These are phyloP conservation scores for Neurospora sp. DNA, from an alignment of 495 filamentous ascomycete species.

Conservation along the genomic window DNA sequence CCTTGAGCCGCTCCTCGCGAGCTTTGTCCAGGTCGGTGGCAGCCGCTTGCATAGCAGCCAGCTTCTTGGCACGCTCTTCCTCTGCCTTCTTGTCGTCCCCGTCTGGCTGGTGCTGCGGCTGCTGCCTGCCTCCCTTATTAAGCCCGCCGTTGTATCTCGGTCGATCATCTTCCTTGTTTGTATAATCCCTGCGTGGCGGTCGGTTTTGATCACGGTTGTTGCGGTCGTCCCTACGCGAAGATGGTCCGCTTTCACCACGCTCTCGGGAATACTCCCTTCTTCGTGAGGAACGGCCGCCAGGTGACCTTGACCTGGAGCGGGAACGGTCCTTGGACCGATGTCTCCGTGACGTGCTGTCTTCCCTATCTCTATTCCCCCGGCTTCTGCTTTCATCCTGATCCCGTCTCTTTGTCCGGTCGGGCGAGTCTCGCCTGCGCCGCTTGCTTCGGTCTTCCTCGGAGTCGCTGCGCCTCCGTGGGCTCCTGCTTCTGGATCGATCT, in stretches of 20 bases:
- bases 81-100: slow-evolving; percentile 14
- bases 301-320: slow-evolving; percentile 1
- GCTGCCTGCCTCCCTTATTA: slow-evolving; percentile 4
- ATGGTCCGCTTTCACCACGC: not conserved
- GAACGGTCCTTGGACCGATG: not conserved
- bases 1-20: slow-evolving; percentile 59
- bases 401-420: slow-evolving; percentile 10
- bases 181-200: not conserved
- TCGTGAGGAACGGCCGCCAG: slow-evolving; percentile 17
- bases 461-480: slow-evolving; percentile 10
- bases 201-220: slow-evolving; percentile 5
- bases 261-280: slow-evolving; percentile 11
- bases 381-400: not conserved
- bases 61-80: slow-evolving; percentile 51
- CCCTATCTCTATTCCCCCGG: slow-evolving; percentile 1
- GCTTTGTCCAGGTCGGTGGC: slow-evolving; percentile 69
- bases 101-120: not conserved
- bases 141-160: not conserved
- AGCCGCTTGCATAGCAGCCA: slow-evolving; percentile 81
- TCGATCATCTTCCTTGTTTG: not conserved
- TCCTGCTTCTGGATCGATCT: slow-evolving; percentile 23
- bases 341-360: not conserved
- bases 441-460: slow-evolving; percentile 23
- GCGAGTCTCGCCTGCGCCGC: slow-evolving; percentile 25
- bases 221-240: slow-evolving; percentile 1